These are phyloP conservation scores for Talaromyces rugulosus DNA, from an alignment of 2,329 filamentous ascomycete genomes.

Conservation along the genomic window DNA sequence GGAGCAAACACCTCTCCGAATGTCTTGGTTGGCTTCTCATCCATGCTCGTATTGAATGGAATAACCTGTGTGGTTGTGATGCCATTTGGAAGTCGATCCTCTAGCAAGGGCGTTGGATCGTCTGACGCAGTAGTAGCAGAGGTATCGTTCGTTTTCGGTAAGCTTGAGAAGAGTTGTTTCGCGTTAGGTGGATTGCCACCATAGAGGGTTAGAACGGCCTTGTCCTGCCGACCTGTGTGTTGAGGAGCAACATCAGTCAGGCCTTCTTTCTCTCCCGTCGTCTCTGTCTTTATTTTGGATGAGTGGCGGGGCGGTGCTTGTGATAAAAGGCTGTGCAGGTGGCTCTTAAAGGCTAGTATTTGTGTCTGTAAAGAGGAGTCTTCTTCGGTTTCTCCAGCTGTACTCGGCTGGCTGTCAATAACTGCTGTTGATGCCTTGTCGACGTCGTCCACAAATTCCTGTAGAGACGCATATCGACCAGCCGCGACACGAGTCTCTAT, in stretches of 20 bases:
- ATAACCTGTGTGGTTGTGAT: constrained; percentile 66
- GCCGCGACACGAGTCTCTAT: constrained; percentile 36
- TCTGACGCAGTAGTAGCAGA: constrained; percentile 31
- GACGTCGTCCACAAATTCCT: constrained; percentile 40
- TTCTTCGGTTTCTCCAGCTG: constrained; percentile 22
- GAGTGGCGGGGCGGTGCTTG: constrained; percentile 54
- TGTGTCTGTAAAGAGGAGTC: constrained; percentile 34
- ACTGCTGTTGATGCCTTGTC: constrained; percentile 35
- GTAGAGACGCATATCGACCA: constrained; percentile 36
- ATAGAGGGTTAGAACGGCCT: constrained; percentile 68
- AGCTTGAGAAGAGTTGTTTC: constrained; percentile 80
- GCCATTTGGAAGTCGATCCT: constrained; percentile 67
- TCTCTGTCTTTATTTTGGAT: constrained; percentile 30
- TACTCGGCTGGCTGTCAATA: constrained; percentile 32
- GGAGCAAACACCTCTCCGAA: constrained; percentile 45
- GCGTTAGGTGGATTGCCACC: constrained; percentile 66
- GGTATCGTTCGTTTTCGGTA: constrained; percentile 52
- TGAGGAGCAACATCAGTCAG: constrained; percentile 3
- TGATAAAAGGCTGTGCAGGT: constrained; percentile 59
- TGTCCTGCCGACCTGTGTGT: constrained; percentile 43
- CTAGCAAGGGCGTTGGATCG: constrained; percentile 45
- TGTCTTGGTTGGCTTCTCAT: constrained; percentile 31
- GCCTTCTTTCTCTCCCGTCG: constrained; percentile 29
- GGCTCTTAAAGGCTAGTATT: constrained; percentile 57
- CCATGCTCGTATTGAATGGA: constrained; percentile 40